phyloP scores from a whole-genome alignment of 352 stramenopile species.

The Aphanomyces euteiches region DNA sequence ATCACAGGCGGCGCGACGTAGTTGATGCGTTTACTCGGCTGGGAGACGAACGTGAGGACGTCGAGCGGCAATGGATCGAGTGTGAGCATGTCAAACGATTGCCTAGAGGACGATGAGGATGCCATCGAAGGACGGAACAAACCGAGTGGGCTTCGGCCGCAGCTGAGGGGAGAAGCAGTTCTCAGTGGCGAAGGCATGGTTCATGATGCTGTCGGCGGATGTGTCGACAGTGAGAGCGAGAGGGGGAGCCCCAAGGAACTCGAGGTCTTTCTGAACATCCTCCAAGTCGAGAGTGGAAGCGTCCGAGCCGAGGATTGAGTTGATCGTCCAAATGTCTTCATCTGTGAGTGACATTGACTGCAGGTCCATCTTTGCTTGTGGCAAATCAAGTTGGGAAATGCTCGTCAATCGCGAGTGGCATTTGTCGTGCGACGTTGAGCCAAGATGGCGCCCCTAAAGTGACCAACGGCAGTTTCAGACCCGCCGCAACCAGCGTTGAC shows the following conservation, averaged over 20 bases:
- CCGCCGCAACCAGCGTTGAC: background rate
- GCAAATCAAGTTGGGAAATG: constrained; percentile 2
- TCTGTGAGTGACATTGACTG: background rate
- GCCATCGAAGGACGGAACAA: background rate
- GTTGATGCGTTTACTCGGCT: constrained; percentile 16
- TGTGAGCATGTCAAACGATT: constrained; percentile 26
- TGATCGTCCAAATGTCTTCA: constrained; percentile 29
- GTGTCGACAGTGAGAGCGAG: background rate
- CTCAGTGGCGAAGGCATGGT: constrained; percentile 26
- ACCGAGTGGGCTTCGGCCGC: constrained; percentile 10
- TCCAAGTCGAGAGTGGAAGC: background rate
- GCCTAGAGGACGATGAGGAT: constrained; percentile 20
- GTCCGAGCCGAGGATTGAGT: constrained; percentile 13
- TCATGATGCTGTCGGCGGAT: constrained; percentile 17
- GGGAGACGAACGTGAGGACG: constrained; percentile 9
- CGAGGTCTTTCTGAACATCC: constrained; percentile 26
- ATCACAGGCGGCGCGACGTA: background rate
- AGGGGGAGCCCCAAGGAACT: constrained; percentile 5
- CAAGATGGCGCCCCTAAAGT: constrained; percentile 24
- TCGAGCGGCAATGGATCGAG: constrained; percentile 26
- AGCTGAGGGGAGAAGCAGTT: constrained; percentile 25
- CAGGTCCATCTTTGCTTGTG: background rate
- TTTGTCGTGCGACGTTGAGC: constrained; percentile 10
- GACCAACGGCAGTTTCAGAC: background rate
- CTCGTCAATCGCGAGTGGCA: background rate